Base-by-base conservation (phyloP, 2,329 filamentous ascomycete species). In the Pseudopyricularia javanii region DNA sequence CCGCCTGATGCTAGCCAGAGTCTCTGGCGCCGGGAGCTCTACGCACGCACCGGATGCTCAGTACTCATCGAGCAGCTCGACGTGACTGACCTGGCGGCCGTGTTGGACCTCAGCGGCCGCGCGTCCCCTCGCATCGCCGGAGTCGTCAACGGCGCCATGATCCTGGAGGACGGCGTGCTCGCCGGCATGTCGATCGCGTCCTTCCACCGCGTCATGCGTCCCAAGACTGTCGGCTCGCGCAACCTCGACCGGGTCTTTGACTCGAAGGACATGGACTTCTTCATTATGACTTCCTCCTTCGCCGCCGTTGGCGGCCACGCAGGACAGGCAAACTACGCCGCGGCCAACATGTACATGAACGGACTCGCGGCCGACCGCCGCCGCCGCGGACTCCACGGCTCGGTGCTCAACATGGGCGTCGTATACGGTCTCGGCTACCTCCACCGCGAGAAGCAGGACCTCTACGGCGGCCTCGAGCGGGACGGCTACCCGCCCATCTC, bases 321-420 rank as follows among this genome's bases (percentile, higher is more conserved):
- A 0, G 70, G 70, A 0, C 70, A 74, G 58, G 64, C 68, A 26
- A 72, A 71, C 60, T 74, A 74, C 50, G 70, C 70, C 0, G 66
- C 70, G 0, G 71, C 70, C 22, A 74, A 74, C 59, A 71, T 71
- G 66, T 73, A 66, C 64, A 72, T 73, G 70, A 73, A 74, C 56
- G 69, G 68, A 3, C 60, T 74, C 0, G 70, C 69, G 0, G 66
- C 66, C 0, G 55, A 57, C 7, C 64, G 50, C 12, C 55, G 71
- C 2, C 55, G 55, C 3, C 64, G 66, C 7, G 68, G 68, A 0
- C 60, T 68, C 0, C 60, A 61, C 0, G 70, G 58, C 1, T 70
- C 68, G 0, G 69, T 68, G 4, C 61, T 74, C 48, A 73, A 74
- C 58, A 72, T 73, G 51, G 71, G 71, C 20, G 70, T 73, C 50